These are phyloP conservation scores for Rhizopus sp. DNA, from an alignment of 371 early-diverging fungal species.

Conservation along the genomic window DNA sequence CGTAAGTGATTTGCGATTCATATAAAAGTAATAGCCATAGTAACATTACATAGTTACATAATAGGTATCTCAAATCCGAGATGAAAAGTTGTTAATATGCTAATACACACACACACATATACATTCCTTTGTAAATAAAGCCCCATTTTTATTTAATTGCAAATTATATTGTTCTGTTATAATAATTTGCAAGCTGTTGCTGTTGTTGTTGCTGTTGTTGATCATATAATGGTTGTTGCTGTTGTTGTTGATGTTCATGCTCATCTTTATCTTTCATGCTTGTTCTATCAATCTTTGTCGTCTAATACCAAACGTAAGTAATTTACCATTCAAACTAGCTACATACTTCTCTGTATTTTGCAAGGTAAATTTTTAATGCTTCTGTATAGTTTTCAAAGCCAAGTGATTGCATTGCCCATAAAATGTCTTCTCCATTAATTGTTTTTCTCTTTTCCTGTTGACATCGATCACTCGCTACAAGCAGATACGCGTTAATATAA, in stretches of 20 bases:
- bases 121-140: not conserved
- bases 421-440: constrained; percentile 99
- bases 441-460: constrained; percentile 97
- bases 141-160: not conserved
- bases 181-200: constrained; percentile 19
- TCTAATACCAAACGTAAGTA: constrained; percentile 24
- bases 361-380: constrained; percentile 89
- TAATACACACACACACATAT: not conserved
- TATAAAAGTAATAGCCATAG: not conserved
- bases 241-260: constrained; percentile 38
- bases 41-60: constrained; percentile 20
- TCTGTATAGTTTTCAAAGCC: constrained; percentile 99
- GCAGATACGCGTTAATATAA: constrained; percentile 16
- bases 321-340: not conserved
- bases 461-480: constrained; percentile 90
- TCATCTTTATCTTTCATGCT: constrained; percentile 53
- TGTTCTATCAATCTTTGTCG: constrained; percentile 61
- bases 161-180: constrained; percentile 24
- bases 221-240: constrained; percentile 4
- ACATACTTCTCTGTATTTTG: constrained; percentile 86
- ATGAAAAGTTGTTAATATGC: constrained; percentile 17
- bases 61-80: constrained; percentile 18
- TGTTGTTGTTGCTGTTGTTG: constrained; percentile 17
- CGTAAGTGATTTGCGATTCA: constrained; percentile 14
- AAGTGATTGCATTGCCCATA: constrained; percentile 98